These are phyloP conservation scores for Prasinococcaceae sp. DNA, from an alignment of 139 green algal genomes.

Conservation along the genomic window DNA sequence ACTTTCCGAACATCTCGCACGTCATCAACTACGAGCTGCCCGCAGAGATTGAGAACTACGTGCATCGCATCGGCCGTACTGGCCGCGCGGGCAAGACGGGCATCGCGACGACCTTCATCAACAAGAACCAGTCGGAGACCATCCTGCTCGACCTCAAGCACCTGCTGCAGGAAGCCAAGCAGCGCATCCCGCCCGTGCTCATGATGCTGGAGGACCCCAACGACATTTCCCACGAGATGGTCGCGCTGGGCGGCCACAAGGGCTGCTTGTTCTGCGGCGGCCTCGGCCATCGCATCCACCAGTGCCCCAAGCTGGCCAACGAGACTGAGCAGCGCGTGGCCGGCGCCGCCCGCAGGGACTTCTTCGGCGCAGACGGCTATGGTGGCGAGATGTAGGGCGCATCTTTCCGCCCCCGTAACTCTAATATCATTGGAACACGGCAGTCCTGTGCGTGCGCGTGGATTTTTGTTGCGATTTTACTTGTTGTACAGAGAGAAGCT, in stretches of 20 bases:
- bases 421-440: no score
- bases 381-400: conserved; percentile 22
- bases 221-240: conserved; percentile 21
- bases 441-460: no score
- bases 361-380: conserved; percentile 25
- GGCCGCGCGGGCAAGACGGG: conserved; percentile 91
- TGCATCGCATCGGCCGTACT: conserved; percentile 61
- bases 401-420: no score
- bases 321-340: conserved; percentile 19
- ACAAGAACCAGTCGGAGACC: conserved; percentile 77
- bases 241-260: conserved; percentile 30
- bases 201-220: conserved; percentile 60
- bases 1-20: conserved; percentile 83
- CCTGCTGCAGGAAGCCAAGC: conserved; percentile 87
- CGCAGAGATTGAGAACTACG: conserved; percentile 97
- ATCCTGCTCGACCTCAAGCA: conserved; percentile 97
- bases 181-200: conserved; percentile 72
- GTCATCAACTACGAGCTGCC: conserved; percentile 99
- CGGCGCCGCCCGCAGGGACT: conserved; percentile 17
- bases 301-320: conserved; percentile 84
- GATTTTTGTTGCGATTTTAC: no score
- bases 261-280: conserved; percentile 93
- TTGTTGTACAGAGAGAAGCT: no score
- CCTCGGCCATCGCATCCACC: conserved; percentile 83
- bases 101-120: conserved; percentile 96